These are phyloP conservation scores for Agaricus subrufescens DNA, from an alignment of 768 basidiomycete species.

Conservation along the genomic window DNA sequence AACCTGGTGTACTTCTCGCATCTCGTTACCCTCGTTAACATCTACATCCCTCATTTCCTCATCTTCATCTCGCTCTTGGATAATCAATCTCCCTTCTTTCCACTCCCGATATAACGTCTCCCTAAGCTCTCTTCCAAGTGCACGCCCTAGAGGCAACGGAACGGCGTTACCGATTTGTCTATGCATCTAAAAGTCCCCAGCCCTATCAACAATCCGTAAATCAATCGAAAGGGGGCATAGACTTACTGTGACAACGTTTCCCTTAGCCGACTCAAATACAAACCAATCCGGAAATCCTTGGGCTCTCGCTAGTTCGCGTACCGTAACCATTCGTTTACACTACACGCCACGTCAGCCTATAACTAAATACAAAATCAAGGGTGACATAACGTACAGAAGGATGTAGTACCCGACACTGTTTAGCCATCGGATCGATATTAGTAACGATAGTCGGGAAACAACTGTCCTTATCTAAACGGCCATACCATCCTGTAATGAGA, in stretches of 20 bases:
- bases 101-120: slow-evolving; percentile 49
- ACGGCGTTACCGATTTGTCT: slow-evolving; percentile 82
- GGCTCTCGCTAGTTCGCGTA: slow-evolving; percentile 73
- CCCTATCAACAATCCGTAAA: not conserved
- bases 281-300: slow-evolving; percentile 83
- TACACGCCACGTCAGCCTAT: slow-evolving; percentile 19
- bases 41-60: slow-evolving; percentile 5
- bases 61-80: slow-evolving; percentile 4
- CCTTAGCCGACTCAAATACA: slow-evolving; percentile 46
- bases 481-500: slow-evolving; percentile 37
- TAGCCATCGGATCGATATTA: slow-evolving; percentile 75
- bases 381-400: slow-evolving; percentile 45
- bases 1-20: not conserved
- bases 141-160: slow-evolving; percentile 57
- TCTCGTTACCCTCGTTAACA: slow-evolving; percentile 2
- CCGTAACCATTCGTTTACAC: slow-evolving; percentile 68
- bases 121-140: slow-evolving; percentile 61
- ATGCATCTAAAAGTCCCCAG: slow-evolving; percentile 50
- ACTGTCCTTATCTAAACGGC: slow-evolving; percentile 48
- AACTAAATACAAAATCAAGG: not conserved
- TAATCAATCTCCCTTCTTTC: slow-evolving; percentile 41
- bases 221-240: not conserved
- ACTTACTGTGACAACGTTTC: slow-evolving; percentile 60
- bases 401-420: slow-evolving; percentile 66
- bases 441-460: slow-evolving; percentile 76